These are phyloP conservation scores for Anethum foeniculum DNA, from an alignment of 140 eudicot species.

Conservation along the genomic window DNA sequence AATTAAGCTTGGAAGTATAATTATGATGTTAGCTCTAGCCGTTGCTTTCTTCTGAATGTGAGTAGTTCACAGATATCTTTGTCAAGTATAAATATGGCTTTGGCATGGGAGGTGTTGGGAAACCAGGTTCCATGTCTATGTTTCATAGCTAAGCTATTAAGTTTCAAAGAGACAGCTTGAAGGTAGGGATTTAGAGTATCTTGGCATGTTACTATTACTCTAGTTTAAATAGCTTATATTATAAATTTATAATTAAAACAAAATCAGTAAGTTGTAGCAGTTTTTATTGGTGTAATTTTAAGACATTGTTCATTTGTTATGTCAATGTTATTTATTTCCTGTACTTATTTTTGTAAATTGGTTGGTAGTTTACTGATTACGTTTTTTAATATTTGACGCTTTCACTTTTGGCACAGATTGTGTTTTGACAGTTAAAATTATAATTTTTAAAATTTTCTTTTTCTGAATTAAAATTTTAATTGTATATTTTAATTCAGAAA, in stretches of 20 bases:
- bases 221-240: neutral
- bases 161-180: neutral
- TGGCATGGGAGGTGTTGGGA: neutral
- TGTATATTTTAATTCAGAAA: no score
- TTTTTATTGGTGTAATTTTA: neutral
- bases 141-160: neutral
- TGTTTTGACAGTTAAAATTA: no score
- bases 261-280: neutral
- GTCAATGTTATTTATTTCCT: neutral
- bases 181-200: neutral
- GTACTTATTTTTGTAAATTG: no score
- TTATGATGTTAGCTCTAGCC: slow-evolving; percentile 28
- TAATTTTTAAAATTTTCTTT: no score
- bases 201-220: neutral
- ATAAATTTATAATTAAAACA: neutral
- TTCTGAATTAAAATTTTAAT: no score
- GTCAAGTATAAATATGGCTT: neutral
- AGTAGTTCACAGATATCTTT: slow-evolving; percentile 13
- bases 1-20: slow-evolving; percentile 28
- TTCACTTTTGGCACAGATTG: no score
- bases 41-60: slow-evolving; percentile 22
- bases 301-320: neutral
- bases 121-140: neutral
- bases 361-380: no score
- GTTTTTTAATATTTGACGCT: no score